Base-by-base conservation (phyloP, 306 rosid genomes). In the Vigna nakashimae region DNA sequence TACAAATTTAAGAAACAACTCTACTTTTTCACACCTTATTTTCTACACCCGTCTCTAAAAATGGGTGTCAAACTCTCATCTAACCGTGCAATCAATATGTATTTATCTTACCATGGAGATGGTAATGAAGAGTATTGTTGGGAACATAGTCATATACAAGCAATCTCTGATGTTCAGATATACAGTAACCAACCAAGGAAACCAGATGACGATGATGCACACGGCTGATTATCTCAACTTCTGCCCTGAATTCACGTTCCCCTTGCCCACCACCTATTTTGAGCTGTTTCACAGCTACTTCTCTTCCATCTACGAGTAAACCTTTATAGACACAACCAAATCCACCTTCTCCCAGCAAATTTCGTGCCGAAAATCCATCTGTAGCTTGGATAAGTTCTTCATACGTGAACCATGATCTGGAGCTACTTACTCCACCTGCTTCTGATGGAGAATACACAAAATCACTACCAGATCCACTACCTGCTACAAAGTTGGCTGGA, bases 261-360 rank as follows among this genome's bases (percentile, higher is more conserved):
- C 99, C 99, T 85, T 96, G 99, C 57, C 91, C 94, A 72, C 98
- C 91, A 70, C 98, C 99, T 83, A 87, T 67, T 88, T 89, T 96
- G 46, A 96, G 91, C 77, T 92, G 99, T 82, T 96, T 96, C 70
- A 96, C 98, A 65, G 99, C 99, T 40, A 96, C 97, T 38, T 75
- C 98, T 84, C 97, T 90, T 82, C 97, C 97, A 85, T 92, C 97
- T 36, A 69, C 48, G 36, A 96, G 89, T 42, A 76, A 60, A 76
- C 99, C 99, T 86, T 91, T 96, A 87, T 91, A 96, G 15, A 96
- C 99, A 84, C 97, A 92, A 72, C 99, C 99, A 87, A 96, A 96
- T 79, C 99, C 99, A 79, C 98, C 99, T 88, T 96, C 98, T 30
- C 98, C 98, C 91, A 95, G 78, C 52, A 91, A 84, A 82, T 91